phyloP scores from a whole-genome alignment of 2,329 filamentous ascomycete genomes.

The Colletotrichum filicis region DNA sequence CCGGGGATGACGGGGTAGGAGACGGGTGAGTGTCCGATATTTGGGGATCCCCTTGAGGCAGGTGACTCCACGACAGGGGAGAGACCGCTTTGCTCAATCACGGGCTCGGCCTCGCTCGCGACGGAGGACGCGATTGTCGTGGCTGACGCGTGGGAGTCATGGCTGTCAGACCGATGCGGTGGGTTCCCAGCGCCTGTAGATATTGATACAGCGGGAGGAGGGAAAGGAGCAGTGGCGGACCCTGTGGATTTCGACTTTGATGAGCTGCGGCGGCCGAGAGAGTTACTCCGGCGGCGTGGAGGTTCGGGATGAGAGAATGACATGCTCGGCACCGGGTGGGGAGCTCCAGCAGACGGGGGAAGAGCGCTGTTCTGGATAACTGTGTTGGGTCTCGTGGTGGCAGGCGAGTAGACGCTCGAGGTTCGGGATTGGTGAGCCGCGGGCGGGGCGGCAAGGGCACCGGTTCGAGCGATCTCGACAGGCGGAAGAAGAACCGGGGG shows the following conservation, averaged over 20 bases:
- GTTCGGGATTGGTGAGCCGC: constrained; percentile 38
- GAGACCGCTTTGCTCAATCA: constrained; percentile 46
- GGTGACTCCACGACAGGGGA: constrained; percentile 63
- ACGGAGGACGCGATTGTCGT: constrained; percentile 52
- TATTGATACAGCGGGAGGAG: not conserved
- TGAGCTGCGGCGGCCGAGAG: constrained; percentile 26
- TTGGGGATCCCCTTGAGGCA: constrained; percentile 38
- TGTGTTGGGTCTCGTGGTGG: constrained; percentile 38
- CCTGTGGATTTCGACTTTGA: constrained; percentile 20
- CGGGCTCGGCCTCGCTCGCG: constrained; percentile 36
- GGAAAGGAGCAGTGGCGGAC: constrained; percentile 14
- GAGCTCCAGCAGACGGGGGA: constrained; percentile 26
- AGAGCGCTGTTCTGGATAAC: constrained; percentile 32
- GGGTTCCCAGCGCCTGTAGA: not conserved
- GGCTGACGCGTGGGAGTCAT: constrained; percentile 40
- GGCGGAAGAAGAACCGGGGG: constrained; percentile 39
- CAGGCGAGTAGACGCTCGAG: constrained; percentile 52
- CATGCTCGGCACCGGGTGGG: constrained; percentile 38
- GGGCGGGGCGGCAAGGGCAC: constrained; percentile 23
- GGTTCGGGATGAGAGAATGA: constrained; percentile 37
- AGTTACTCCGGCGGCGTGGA: constrained; percentile 33
- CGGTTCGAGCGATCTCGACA: constrained; percentile 41
- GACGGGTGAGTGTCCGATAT: constrained; percentile 45
- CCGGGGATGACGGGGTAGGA: constrained; percentile 45
- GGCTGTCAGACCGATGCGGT: constrained; percentile 32